phyloP scores from a whole-genome alignment of 805 yeast genomes.

The Monosporozyma unispora region DNA sequence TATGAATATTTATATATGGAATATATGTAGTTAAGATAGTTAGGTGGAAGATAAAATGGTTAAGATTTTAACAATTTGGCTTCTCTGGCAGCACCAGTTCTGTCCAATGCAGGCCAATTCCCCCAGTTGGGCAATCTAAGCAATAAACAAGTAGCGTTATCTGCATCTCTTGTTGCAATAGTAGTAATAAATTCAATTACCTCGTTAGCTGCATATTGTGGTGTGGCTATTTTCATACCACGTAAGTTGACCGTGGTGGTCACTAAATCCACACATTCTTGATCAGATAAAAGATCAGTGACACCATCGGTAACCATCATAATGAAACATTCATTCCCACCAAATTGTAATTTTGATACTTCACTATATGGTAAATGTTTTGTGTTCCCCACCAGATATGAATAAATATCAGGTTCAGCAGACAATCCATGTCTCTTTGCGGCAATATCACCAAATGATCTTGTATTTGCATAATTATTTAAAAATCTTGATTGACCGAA shows the following conservation, averaged over 20 bases:
- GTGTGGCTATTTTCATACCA: conserved; percentile 67
- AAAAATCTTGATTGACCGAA: conserved; percentile 84
- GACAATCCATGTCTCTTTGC: conserved; percentile 80
- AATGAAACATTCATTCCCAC: conserved; percentile 85
- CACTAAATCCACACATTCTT: conserved; percentile 81
- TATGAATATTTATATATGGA: not conserved
- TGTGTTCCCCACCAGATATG: conserved; percentile 58
- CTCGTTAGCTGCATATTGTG: conserved; percentile 79
- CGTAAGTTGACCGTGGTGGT: conserved; percentile 51
- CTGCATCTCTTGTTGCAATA: conserved; percentile 68
- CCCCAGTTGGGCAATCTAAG: conserved; percentile 88
- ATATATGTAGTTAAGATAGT: too few relatives aligned
- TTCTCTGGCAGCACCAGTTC: conserved; percentile 77
- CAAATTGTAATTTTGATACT: conserved; percentile 36
- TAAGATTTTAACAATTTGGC: conserved; percentile 37
- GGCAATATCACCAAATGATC: conserved; percentile 83
- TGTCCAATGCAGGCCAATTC: conserved; percentile 74
- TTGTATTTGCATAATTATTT: conserved; percentile 76
- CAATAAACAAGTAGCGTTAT: conserved; percentile 89
- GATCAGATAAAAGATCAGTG: conserved; percentile 71
- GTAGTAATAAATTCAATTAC: conserved; percentile 76
- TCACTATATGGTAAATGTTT: conserved; percentile 32
- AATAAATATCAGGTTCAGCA: conserved; percentile 84
- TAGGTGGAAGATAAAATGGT: too few relatives aligned
- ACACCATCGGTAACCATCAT: conserved; percentile 83